Percentiles rank a stretch among this genome's conserved stretches.
Conservation (phyloP, 176 grass and related monocot species). For the Poa pratensis region DNA sequence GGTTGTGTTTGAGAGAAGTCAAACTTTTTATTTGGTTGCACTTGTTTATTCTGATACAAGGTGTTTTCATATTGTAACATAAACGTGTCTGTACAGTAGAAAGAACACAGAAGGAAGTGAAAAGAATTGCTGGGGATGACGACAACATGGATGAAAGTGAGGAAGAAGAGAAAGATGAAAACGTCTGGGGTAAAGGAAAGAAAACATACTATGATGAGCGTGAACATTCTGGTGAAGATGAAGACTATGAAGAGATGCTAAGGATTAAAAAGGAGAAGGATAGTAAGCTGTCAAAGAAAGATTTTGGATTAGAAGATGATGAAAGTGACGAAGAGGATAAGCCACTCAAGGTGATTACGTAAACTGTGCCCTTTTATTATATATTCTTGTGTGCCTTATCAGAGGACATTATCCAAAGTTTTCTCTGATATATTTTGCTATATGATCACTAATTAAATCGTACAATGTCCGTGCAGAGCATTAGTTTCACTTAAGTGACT, state of each 20-base stretch:
- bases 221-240: conserved; percentile 68
- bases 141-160: conserved; percentile 81
- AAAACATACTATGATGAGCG: conserved; percentile 60
- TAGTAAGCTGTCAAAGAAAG: conserved; percentile 68
- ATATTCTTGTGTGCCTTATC: conserved; percentile 30
- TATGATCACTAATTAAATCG: background rate
- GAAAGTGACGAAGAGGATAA: conserved; percentile 59
- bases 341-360: conserved; percentile 51
- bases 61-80: conserved; percentile 33
- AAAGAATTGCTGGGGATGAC: conserved; percentile 76
- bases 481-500: background rate
- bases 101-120: conserved; percentile 61
- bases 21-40: background rate
- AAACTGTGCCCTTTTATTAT: conserved; percentile 6
- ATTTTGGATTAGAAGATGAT: conserved; percentile 76
- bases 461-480: background rate
- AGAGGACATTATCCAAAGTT: conserved; percentile 18
- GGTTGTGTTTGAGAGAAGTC: background rate
- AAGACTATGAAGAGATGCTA: conserved; percentile 56
- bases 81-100: conserved; percentile 52
- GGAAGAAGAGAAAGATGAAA: conserved; percentile 53
- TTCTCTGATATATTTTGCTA: conserved; percentile 1
- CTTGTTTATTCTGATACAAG: conserved; percentile 36
- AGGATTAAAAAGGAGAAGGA: conserved; percentile 62
- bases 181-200: conserved; percentile 66